A percentile compares a stretch with the other conserved stretches of the same genome.
These are phyloP conservation scores for Musa schizocarpa DNA, from an alignment of 176 grass and related monocot genomes.

Conservation along the genomic window DNA sequence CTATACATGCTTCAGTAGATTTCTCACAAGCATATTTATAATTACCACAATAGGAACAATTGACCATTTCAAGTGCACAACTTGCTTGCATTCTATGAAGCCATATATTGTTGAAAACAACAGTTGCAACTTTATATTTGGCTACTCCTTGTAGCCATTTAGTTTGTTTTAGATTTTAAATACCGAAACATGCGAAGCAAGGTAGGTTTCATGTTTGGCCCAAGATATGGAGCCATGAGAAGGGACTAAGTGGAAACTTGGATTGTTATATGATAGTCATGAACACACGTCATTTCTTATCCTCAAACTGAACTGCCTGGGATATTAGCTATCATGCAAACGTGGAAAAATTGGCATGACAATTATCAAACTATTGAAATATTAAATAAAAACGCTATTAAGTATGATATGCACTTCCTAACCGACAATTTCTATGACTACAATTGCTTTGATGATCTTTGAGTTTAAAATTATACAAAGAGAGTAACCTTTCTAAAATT, in stretches of 20 bases:
- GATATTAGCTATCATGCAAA: no score
- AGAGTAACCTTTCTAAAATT: no score
- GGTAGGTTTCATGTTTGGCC: not conserved
- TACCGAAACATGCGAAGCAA: not conserved
- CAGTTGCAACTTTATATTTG: not conserved
- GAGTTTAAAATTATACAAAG: not conserved
- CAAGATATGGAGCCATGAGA: not conserved
- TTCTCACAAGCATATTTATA: no score
- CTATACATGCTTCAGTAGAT: no score
- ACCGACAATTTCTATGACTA: not conserved
- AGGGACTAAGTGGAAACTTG: not conserved
- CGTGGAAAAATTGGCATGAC: no score
- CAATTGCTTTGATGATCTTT: not conserved
- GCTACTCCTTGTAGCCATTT: not conserved
- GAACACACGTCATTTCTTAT: no score
- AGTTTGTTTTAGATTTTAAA: not conserved
- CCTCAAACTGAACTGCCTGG: no score
- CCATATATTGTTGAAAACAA: not conserved
- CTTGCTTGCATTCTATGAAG: not conserved
- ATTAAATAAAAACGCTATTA: not conserved
- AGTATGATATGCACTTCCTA: not conserved
- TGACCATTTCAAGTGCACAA: not conserved
- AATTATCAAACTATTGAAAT: not conserved
- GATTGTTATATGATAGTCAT: not conserved
- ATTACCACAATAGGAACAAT: not conserved